Conservation (phyloP, 1,139 yeast genomes). For the Protomyces lactucae-debilis region DNA sequence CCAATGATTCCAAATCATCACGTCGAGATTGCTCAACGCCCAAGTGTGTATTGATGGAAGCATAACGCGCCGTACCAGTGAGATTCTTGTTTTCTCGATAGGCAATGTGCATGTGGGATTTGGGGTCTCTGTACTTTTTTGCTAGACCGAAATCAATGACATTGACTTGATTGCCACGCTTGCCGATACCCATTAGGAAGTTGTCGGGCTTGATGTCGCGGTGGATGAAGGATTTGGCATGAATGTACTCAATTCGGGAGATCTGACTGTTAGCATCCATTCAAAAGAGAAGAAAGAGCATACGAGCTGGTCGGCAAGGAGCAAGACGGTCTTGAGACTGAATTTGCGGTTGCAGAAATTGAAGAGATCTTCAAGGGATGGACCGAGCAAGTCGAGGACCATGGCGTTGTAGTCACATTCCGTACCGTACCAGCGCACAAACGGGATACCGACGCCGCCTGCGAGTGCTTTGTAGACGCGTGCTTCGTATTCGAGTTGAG, state of each 20-base stretch:
- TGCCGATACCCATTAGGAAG: conserved; percentile 93
- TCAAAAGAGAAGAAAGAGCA: background rate
- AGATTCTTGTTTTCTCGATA: conserved; percentile 93
- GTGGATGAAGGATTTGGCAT: conserved; percentile 91
- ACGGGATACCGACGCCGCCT: conserved; percentile 97
- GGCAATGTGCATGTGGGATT: conserved; percentile 92
- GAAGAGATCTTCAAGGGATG: conserved; percentile 89
- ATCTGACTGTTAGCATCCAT: conserved; percentile 38
- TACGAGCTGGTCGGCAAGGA: conserved; percentile 82
- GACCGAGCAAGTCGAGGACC: conserved; percentile 94
- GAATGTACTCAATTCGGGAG: conserved; percentile 90
- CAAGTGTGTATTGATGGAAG: conserved; percentile 89
- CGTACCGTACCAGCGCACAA: conserved; percentile 94
- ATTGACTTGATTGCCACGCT: conserved; percentile 91
- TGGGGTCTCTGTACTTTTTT: conserved; percentile 89
- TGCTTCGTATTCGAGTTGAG: conserved; percentile 95
- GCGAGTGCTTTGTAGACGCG: conserved; percentile 78
- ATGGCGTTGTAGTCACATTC: conserved; percentile 95
- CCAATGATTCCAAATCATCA: conserved; percentile 91
- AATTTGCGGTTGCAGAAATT: conserved; percentile 93
- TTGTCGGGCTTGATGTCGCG: conserved; percentile 89
- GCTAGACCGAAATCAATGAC: conserved; percentile 98
- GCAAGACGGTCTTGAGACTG: conserved; percentile 84
- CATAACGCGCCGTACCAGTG: conserved; percentile 97
- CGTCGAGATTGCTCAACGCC: conserved; percentile 96